Evolutionary conservation across 208 protist genomes (phyloP).

Genomic region (Leptomonas pyrrhocoris): DNA sequence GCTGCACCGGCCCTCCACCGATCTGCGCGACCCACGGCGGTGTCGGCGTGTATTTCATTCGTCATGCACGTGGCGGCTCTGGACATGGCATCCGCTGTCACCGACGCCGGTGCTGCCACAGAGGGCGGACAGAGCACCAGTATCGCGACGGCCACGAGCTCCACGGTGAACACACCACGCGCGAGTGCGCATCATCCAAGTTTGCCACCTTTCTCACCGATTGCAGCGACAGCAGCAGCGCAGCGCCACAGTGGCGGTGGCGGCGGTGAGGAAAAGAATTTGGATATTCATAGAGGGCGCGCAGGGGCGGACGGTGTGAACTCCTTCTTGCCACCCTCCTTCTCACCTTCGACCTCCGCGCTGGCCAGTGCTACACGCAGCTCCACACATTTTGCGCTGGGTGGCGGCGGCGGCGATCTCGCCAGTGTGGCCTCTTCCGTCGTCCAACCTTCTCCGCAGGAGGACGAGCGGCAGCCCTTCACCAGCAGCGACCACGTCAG

Average conservation of each 20-base stretch:
- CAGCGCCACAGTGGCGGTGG: not conserved
- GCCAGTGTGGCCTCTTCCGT: not conserved
- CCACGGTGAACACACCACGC: constrained; percentile 16
- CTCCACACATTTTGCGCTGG: not conserved
- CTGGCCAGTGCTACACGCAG: constrained; percentile 9
- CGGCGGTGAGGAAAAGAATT: no score
- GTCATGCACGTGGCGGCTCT: constrained; percentile 28
- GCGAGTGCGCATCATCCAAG: constrained; percentile 10
- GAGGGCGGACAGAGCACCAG: constrained; percentile 12
- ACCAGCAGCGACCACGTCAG: no score
- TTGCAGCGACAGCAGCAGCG: constrained; percentile 2
- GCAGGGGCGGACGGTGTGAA: not conserved
- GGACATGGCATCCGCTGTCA: constrained; percentile 11
- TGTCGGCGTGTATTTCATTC: constrained; percentile 23
- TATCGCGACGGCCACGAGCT: constrained; percentile 20
- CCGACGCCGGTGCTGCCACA: not conserved
- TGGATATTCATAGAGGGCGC: no score
- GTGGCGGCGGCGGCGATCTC: not conserved
- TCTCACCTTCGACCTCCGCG: not conserved
- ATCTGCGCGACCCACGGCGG: not conserved
- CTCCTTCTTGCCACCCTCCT: not conserved
- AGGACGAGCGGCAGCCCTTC: not conserved
- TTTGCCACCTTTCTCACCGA: not conserved
- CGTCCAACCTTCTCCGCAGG: not conserved
- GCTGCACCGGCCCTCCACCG: not conserved